Evolutionary conservation across 1,284 basidiomycete species (phyloP).

Genomic region (Ustilago sp.): DNA sequence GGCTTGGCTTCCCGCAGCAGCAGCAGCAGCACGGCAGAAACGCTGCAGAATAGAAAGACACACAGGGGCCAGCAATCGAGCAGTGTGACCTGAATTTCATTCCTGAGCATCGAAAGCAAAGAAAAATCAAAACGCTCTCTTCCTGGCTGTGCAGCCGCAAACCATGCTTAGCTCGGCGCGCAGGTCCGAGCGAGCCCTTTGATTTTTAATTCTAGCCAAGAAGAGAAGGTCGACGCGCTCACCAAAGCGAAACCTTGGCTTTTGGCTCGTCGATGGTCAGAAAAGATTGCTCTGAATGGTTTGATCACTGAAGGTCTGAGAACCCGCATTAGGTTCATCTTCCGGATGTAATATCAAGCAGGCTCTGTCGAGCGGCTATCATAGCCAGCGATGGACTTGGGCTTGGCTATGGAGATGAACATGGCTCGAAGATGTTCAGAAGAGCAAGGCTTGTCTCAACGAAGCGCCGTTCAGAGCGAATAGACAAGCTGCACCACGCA

Average conservation of each 20-base stretch:
- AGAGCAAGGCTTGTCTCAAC: neutral
- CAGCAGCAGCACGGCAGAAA: neutral
- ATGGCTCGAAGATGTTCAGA: neutral
- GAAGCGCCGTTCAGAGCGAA: neutral
- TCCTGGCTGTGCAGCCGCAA: conserved; percentile 3
- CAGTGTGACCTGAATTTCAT: conserved; percentile 6
- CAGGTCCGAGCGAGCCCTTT: neutral
- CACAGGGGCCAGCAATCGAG: neutral
- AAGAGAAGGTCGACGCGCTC: neutral
- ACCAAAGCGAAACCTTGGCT: neutral
- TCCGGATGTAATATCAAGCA: too few species aligned
- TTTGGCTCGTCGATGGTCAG: neutral
- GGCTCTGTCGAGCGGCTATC: too few species aligned
- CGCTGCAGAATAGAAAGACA: neutral
- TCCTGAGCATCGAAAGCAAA: conserved; percentile 10
- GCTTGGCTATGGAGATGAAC: too few species aligned
- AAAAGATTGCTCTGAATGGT: neutral
- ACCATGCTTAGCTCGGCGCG: neutral
- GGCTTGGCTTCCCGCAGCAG: neutral
- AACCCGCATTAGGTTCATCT: too few species aligned
- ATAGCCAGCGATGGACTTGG: too few species aligned
- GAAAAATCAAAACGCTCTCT: too few species aligned
- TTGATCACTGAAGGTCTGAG: conserved; percentile 14
- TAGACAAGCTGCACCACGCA: conserved; percentile 5
- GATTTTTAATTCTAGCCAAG: neutral